Evolutionary conservation across 2,329 filamentous ascomycete genomes (phyloP), one percentile per base, ranked within the genome.

Genomic region (Apiospora phragmitis): DNA sequence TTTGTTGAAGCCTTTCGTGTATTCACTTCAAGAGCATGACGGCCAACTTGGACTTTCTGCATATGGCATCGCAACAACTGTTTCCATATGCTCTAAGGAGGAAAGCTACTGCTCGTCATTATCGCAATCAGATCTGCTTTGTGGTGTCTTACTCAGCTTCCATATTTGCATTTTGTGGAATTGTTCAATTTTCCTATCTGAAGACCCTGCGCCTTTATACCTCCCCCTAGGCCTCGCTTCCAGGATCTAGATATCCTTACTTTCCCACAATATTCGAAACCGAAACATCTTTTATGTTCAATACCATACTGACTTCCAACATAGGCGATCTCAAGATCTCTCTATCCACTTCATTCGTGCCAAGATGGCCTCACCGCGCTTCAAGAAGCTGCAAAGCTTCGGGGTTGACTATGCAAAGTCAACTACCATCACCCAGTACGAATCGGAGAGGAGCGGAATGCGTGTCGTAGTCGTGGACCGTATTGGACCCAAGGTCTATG

Each of bases 361-460:
- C 77, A 87, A 79, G 51, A 93, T 93, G 91, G 83, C 88, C 70
- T 82, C 87, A 47, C 79, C 86, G 65, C 89, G 91, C 77, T 98
- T 98, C 83, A 93, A 91, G 80, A 92, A 91, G 76, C 86, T 97
- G 67, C 94, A 97, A 79, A 91, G 89, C 78, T 97, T 99, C 84
- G 88, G 92, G 75, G 92, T 93, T 9, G 93, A 98, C 79, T 99
- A 98, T 84, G 94, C 95, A 16, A 93, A 95, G 14, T 62, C 55
- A 12, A 93, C 93, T 73, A 90, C 88, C 70, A 93, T 99, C 81
- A 95, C 94, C 29, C 95, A 98, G 80, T 99, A 99, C 93, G 94
- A 97, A 78, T 99, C 96, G 7, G 90, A 94, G 76, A 89, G 94
- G 73, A 99, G 95, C 73, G 96, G 96, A 68, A 96, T 99, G 94